Percentiles rank a stretch among this genome's conserved stretches.
These are phyloP conservation scores for Barnettozyma pratensis DNA, from an alignment of 805 yeast species.

Conservation along the genomic window DNA sequence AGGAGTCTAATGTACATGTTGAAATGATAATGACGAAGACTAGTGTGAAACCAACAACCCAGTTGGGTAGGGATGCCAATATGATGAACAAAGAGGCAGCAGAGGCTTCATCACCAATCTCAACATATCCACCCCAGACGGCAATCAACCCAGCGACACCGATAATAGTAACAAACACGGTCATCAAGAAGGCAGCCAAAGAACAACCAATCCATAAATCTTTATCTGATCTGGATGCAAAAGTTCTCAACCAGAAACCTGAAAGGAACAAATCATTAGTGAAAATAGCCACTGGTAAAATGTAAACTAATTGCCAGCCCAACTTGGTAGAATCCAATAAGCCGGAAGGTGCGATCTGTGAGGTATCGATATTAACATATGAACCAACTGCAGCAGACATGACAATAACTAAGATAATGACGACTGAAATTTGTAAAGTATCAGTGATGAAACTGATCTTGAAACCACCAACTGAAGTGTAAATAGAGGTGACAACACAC, in stretches of 20 bases:
- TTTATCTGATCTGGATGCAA: conserved; percentile 74
- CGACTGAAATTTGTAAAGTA: conserved; percentile 74
- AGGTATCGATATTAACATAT: conserved; percentile 52
- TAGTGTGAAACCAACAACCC: conserved; percentile 82
- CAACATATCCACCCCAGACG: conserved; percentile 77
- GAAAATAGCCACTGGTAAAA: conserved; percentile 77
- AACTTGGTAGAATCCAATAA: conserved; percentile 60
- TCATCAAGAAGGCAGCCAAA: conserved; percentile 64
- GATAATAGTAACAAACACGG: conserved; percentile 59
- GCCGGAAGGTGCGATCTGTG: conserved; percentile 60
- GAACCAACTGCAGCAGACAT: conserved; percentile 78
- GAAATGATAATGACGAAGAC: conserved; percentile 71
- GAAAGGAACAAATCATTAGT: conserved; percentile 88
- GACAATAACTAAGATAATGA: conserved; percentile 59
- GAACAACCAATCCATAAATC: conserved; percentile 74
- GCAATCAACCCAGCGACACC: conserved; percentile 86
- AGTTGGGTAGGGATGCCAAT: conserved; percentile 66
- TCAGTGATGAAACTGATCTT: conserved; percentile 85
- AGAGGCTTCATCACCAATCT: conserved; percentile 44
- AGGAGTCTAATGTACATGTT: conserved; percentile 84
- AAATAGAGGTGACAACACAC: conserved; percentile 80
- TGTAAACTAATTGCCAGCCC: conserved; percentile 88
- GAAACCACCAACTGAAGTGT: conserved; percentile 88
- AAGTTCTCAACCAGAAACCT: conserved; percentile 93
- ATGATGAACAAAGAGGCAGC: conserved; percentile 68